Evolutionary conservation across 2,329 filamentous ascomycete species (phyloP), one percentile per base, ranked within the genome.

Genomic region (Tolypocladium cylindrosporum): DNA sequence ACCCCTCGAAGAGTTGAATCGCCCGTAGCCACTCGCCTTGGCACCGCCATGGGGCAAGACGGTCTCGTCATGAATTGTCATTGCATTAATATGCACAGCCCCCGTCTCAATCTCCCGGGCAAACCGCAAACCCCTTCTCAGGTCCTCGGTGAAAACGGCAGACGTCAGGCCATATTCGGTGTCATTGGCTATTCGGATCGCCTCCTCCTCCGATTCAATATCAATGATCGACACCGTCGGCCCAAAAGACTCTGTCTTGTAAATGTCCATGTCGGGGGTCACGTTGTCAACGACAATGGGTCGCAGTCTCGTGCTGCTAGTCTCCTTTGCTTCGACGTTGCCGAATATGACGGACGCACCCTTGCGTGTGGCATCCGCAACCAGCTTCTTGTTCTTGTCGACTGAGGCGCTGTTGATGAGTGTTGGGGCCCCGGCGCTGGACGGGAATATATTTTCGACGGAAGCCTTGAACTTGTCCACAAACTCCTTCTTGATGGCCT

Each of bases 131-230:
- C 79, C 86, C 48, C 77, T 74, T 55, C 77, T 72, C 56, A 93
- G 72, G 67, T 90, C 84, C 63, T 81, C 75, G 0, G 89, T 91
- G 69, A 91, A 95, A 2, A 95, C 81, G 0, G 89, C 81, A 3
- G 84, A 80, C 2, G 79, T 77, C 11, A 95, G 78, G 4, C 90
- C 90, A 67, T 91, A 94, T 55, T 91, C 87, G 1, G 87, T 91
- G 65, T 93, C 88, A 67, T 96, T 95, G 16, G 90, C 89, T 21
- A 93, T 75, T 37, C 77, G 74, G 31, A 94, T 71, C 0, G 89
- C 90, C 62, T 91, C 86, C 39, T 90, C 88, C 53, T 90, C 87
- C 2, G 73, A 77, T n/a, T 84, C 78, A 34, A 92, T 78, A 27
- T 81, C 76, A 16, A 87, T 81, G 24, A 94, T 67, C 19, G 84